Evolutionary conservation across 352 stramenopile genomes (phyloP).

Genomic region (Globisporangium radiosum): DNA sequence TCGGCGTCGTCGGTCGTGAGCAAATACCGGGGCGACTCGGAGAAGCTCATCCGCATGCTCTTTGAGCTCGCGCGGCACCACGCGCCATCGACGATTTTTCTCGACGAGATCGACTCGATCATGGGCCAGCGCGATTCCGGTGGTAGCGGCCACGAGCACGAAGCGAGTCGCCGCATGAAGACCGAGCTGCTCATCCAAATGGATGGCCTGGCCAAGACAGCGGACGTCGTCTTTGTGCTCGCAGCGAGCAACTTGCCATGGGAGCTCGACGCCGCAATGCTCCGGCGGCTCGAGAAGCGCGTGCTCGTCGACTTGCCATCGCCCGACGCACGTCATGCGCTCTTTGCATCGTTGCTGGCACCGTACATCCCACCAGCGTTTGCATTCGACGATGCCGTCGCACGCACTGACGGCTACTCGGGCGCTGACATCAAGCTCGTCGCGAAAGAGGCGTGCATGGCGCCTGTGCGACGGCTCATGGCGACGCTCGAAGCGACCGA

Average conservation of each 20-base stretch:
- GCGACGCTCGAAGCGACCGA: slow-evolving; percentile 45
- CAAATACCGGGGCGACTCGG: slow-evolving; percentile 81
- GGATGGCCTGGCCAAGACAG: slow-evolving; percentile 75
- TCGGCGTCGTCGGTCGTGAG: slow-evolving; percentile 84
- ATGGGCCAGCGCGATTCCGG: slow-evolving; percentile 82
- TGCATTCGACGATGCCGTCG: slow-evolving; percentile 41
- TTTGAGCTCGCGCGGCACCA: slow-evolving; percentile 81
- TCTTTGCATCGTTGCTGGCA: slow-evolving; percentile 55
- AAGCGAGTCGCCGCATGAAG: slow-evolving; percentile 83
- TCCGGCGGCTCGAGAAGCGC: slow-evolving; percentile 77
- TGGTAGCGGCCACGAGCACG: slow-evolving; percentile 67
- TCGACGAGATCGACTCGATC: slow-evolving; percentile 87
- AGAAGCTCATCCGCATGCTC: slow-evolving; percentile 83
- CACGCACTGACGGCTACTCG: slow-evolving; percentile 66
- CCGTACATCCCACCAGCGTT: slow-evolving; percentile 53
- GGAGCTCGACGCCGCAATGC: slow-evolving; percentile 75
- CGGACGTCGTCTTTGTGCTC: slow-evolving; percentile 78
- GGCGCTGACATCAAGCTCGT: slow-evolving; percentile 83
- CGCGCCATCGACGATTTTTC: slow-evolving; percentile 80
- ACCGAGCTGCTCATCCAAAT: slow-evolving; percentile 86
- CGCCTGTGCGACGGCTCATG: slow-evolving; percentile 68
- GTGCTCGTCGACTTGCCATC: slow-evolving; percentile 75
- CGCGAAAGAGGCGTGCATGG: slow-evolving; percentile 82
- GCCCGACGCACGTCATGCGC: slow-evolving; percentile 37
- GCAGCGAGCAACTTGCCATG: slow-evolving; percentile 80